Conservation (phyloP, 345 rosid genomes). For the Arabis alpina region DNA sequence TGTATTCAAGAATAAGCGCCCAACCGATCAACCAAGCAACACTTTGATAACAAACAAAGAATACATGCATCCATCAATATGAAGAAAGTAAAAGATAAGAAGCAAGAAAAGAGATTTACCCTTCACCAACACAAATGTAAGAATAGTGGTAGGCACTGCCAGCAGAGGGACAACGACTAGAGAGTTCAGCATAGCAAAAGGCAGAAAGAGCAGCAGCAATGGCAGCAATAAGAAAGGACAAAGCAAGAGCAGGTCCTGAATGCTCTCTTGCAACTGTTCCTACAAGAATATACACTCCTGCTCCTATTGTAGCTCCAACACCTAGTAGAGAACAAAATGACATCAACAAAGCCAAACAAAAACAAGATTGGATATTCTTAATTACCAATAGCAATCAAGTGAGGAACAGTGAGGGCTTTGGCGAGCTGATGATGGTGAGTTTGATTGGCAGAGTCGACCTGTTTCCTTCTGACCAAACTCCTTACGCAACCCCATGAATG, state of each 20-base stretch:
- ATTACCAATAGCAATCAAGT: constrained; percentile 84
- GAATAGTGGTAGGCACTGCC: constrained; percentile 99
- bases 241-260: constrained; percentile 89
- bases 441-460: constrained; percentile 67
- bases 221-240: constrained; percentile 93
- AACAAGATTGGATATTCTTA: neutral
- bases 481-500: constrained; percentile 55
- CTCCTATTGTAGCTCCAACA: constrained; percentile 97
- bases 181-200: constrained; percentile 95
- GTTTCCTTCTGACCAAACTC: constrained; percentile 75
- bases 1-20: constrained; percentile 91
- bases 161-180: constrained; percentile 98
- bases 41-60: constrained; percentile 43
- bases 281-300: constrained; percentile 96
- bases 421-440: constrained; percentile 65
- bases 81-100: neutral
- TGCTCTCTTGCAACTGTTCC: constrained; percentile 99
- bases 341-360: neutral
- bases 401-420: constrained; percentile 68
- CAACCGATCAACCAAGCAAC: constrained; percentile 97
- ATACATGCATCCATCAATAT: neutral
- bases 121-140: constrained; percentile 96
- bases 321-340: constrained; percentile 46
- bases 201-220: constrained; percentile 95
- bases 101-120: constrained; percentile 44